Base-by-base conservation (phyloP, 202 grass and related monocot species). In the Miscanthus sacchariflorus region DNA sequence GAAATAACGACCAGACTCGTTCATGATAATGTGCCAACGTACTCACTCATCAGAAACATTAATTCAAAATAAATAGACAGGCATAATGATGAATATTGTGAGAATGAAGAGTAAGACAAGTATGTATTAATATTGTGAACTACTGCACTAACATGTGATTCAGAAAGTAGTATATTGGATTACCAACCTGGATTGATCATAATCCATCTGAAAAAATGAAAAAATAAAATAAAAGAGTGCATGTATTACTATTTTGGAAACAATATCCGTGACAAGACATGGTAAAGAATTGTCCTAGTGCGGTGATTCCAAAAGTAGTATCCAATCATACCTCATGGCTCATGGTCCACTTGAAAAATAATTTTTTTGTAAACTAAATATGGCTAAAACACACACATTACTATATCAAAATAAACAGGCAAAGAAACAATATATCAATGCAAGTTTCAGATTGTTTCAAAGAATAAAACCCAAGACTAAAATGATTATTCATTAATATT, bases 1-100 rank as follows among this genome's bases (percentile, higher is more conserved):
- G 59, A 76, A 70, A 58, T 45, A 82, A 88, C 18, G 67, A 61
- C 45, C 86, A 38, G 33, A 38, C 23, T 50, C 8, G 23, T 27
- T 74, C 46, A 77, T 70, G 45, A 80, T 25, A 68, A 52, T 56
- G 78, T 54, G 30, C 59, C 23, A 61, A 33, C 23, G 35, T 58
- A 65, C 33, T 68, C n/a, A 46, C 71, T 44, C n/a, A 74, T 58
- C 58, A 24, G 8, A 40, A 27, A 50, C 13, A 44, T 42, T 18
- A 76, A 12, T 23, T 69, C 33, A 11, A 46, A 46, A 79, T 40
- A 52, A 9, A 50, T 21, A 58, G 54, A 35, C 3, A 18, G 7
- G 73, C 17, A 85, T 42, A 48, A 40, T 40, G 0, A 40, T 40
- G 39, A 40, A 45, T 45, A 45, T 45, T 45, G 44, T 12, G 0